These are phyloP conservation scores for Pythium coloratum DNA, from an alignment of 352 stramenopile genomes.

Conservation along the genomic window DNA sequence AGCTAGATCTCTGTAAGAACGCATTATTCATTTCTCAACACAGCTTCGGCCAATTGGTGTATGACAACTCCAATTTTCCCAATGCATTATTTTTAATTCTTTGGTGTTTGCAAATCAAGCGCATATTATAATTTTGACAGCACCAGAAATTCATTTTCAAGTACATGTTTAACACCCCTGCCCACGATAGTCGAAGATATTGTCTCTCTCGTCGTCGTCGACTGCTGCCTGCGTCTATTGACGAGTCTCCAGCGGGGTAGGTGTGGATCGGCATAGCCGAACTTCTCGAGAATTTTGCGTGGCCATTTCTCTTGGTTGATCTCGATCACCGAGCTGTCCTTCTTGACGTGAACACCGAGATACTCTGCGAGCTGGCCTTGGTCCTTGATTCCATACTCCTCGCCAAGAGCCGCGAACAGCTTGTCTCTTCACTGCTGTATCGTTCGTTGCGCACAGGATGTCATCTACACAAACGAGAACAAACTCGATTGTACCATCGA, in stretches of 20 bases:
- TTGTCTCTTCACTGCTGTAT: neutral
- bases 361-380: conserved; percentile 11
- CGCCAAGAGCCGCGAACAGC: conserved; percentile 10
- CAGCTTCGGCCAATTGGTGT: no score
- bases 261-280: neutral
- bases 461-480: conserved; percentile 17
- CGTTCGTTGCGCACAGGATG: conserved; percentile 10
- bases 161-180: no score
- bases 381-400: conserved; percentile 16
- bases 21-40: no score
- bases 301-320: conserved; percentile 17
- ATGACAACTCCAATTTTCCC: no score
- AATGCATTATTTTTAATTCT: no score
- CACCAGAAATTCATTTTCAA: no score
- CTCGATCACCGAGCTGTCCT: neutral
- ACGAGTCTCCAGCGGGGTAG: neutral
- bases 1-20: no score
- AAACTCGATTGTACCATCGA: neutral
- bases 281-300: conserved; percentile 3
- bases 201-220: conserved; percentile 4
- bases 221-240: neutral
- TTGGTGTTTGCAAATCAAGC: no score
- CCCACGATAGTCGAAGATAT: conserved; percentile 23
- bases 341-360: conserved; percentile 1
- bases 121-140: no score